Base-by-base conservation (phyloP, 1,284 basidiomycete genomes). In the Trametes sp. region DNA sequence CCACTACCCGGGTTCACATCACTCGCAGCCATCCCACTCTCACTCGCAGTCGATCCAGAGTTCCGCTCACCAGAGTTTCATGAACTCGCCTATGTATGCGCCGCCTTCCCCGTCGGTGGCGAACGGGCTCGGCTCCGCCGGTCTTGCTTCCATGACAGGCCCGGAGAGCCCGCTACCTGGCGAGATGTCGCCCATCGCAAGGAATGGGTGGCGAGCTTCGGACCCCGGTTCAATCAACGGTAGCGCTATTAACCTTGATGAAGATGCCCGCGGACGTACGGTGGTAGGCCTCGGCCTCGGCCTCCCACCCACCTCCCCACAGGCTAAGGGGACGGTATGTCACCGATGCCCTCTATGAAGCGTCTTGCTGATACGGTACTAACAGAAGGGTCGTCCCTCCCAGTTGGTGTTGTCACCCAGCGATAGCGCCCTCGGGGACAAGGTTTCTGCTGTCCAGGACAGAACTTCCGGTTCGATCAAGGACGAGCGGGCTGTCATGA, bases 401-500 rank as follows among this genome's bases (percentile, higher is more conserved):
- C 82, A 86, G 11, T 72, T 89, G 56, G 75, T 77, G 14, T 73
- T 87, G 29, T 88, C 88, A 1, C 85, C 87, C 1, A 89, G 87
- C 61, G 89, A 90, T 62, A 77, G 82, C 26, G 82, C 83, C 2
- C 74, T 90, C n/a, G 82, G 80, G 42, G 74, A 73, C 4, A 79
- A 74, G 4, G 77, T 57, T 33, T 54, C 60, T 36, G 58, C 61
- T 9, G 35, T 53, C 7, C 61, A 65, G 41, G 61, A 50, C 74
- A 6, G 74, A 68, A 73, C 64, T 16, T 49, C 64, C 26, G 80
- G 74, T 14, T 64, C 63, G 10, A 73, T 63, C 3, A 82, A 84
- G 2, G 85, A 86, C 44, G 89, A 92, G 5, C 79, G 83, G 24
- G 84, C 77, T 19, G 85, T 82, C 46, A 75, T 89, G 74, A 92